Conservation (phyloP, 768 basidiomycete species). For the Leucocoprinus birnbaumii region DNA sequence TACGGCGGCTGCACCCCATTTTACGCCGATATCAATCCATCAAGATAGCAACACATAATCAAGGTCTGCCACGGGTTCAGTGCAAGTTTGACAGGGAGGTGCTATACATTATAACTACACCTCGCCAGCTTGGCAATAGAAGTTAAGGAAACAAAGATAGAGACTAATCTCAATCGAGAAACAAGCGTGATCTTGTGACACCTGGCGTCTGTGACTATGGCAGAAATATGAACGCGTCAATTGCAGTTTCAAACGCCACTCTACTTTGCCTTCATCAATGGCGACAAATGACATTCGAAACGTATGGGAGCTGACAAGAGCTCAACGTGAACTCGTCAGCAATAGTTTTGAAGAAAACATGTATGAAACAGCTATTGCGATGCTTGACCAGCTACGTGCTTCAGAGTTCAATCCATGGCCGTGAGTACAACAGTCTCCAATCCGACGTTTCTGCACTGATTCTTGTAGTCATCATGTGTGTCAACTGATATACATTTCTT, state of each 20-base stretch:
- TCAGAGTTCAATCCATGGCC: constrained; percentile 52
- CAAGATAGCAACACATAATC: too few species aligned
- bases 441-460: constrained; percentile 11
- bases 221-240: neutral
- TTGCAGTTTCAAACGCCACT: neutral
- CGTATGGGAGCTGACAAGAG: constrained; percentile 10
- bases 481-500: constrained; percentile 67
- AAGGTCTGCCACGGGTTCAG: too few species aligned
- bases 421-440: constrained; percentile 41
- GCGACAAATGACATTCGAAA: neutral
- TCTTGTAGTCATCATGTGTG: constrained; percentile 56
- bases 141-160: too few species aligned
- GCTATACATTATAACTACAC: neutral
- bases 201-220: neutral
- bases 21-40: too few species aligned
- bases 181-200: neutral
- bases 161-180: too few species aligned
- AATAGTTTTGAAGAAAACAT: constrained; percentile 77
- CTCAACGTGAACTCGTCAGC: constrained; percentile 47
- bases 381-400: constrained; percentile 61
- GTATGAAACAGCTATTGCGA: constrained; percentile 62
- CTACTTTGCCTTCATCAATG: neutral
- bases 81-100: too few species aligned
- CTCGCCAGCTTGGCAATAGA: too few species aligned
- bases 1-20: too few species aligned